Evolutionary conservation across 495 filamentous ascomycete species (phyloP).

Genomic region (Evernia prunastri): DNA sequence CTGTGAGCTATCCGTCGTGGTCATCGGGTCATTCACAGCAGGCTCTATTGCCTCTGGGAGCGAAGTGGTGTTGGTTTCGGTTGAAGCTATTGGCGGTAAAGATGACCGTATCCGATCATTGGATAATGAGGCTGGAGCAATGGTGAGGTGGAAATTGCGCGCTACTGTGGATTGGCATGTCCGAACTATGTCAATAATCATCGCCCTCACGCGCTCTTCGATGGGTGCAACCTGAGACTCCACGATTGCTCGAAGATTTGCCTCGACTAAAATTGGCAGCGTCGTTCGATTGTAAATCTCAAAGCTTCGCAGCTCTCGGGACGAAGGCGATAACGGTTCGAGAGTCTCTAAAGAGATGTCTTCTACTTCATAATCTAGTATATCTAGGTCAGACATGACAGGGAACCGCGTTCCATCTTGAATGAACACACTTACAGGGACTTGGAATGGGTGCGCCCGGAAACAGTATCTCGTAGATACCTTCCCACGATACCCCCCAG

Average conservation of each 20-base stretch:
- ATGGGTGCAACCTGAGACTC: not conserved
- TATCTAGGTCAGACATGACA: not conserved
- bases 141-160: not conserved
- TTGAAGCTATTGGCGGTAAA: not conserved
- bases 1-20: too few species aligned
- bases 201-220: not conserved
- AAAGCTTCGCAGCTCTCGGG: not conserved
- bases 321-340: not conserved
- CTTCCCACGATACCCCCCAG: conserved; percentile 5
- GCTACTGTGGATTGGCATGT: not conserved
- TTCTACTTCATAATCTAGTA: not conserved
- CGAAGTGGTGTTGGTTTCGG: not conserved
- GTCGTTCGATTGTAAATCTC: not conserved
- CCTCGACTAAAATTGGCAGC: not conserved
- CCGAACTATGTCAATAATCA: not conserved
- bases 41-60: too few species aligned
- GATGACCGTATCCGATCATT: not conserved
- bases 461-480: conserved; percentile 10
- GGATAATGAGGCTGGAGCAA: not conserved
- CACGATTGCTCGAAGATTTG: not conserved
- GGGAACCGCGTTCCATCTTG: not conserved
- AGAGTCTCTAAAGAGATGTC: not conserved
- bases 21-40: too few species aligned
- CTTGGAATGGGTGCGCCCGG: conserved; percentile 9
- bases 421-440: conserved; percentile 4